Base-by-base conservation (phyloP, 805 yeast genomes). In the Hermanozyma aechmeae region DNA sequence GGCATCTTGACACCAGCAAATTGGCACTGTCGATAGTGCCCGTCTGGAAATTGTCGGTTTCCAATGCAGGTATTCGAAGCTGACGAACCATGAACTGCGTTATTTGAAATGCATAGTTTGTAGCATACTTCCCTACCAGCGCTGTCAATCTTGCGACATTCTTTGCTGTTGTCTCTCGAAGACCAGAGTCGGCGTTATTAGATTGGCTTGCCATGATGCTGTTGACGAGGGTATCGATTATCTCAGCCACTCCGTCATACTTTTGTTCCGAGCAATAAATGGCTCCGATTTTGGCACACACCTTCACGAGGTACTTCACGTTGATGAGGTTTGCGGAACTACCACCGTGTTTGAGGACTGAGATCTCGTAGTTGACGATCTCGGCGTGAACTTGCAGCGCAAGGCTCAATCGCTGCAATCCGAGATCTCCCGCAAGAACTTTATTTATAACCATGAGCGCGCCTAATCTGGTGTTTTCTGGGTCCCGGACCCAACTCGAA, bases 101-200 rank as follows among this genome's bases (percentile, higher is more conserved):
- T 12, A 73, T 32, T 31, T 75, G 79, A 5, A 45, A 42, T n/a
- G 58, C 61, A 36, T 64, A 58, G 15, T 61, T 62, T 9, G 38
- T 34, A 1, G 64, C 59, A 2, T 51, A 51, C 0, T 37, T 31
- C 2, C 58, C 52, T 11, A 70, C 38, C 3, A 59, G 39, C 5
- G 49, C 29, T 8, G 58, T 46, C 4, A 83, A 45, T 25, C 71
- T 61, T 4, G 80, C 71, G 16, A 80, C 49, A 15, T 77, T 73
- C 46, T 79, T 80, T 1, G 95, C 81, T 19, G 78, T 57, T 1
- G 73, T 58, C 37, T 76, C 77, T 30, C 96, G 55, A 3, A 79
- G 66, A 2, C 58, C 53, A 0, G 81, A 71, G 30, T 73, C 81
- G 20, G 58, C 40, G 2, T 50, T 53, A 26, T 65, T 38, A 24